Percentiles rank a stretch among this genome's conserved stretches.
These are phyloP conservation scores for Coemansia sp. DNA, from an alignment of 192 early-diverging fungal genomes.

Conservation along the genomic window DNA sequence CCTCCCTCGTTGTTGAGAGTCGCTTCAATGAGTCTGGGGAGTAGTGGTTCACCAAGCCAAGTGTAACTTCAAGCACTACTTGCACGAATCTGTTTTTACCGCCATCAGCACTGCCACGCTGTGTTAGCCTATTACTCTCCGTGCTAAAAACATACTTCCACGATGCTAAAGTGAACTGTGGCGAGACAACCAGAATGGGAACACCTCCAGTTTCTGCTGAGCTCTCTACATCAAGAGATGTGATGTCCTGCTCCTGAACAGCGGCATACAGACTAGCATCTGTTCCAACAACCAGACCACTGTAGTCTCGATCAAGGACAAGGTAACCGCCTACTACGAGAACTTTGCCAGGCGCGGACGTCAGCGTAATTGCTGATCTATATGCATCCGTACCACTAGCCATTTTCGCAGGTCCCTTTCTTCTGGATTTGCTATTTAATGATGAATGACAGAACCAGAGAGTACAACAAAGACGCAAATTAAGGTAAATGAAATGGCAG, in stretches of 20 bases:
- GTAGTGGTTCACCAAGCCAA: slow-evolving; percentile 27
- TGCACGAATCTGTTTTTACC: slow-evolving; percentile 41
- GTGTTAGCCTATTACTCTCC: slow-evolving; percentile 18
- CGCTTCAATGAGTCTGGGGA: slow-evolving; percentile 12
- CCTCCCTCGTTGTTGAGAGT: not conserved
- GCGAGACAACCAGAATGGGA: slow-evolving; percentile 65
- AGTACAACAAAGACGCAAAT: too few relatives aligned
- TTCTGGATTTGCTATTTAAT: not conserved
- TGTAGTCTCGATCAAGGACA: slow-evolving; percentile 77
- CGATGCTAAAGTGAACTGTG: slow-evolving; percentile 80
- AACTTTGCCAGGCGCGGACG: slow-evolving; percentile 95
- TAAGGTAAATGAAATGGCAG: not conserved
- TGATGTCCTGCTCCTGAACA: slow-evolving; percentile 44
- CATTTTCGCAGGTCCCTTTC: not conserved
- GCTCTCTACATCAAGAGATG: not conserved
- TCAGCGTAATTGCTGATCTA: slow-evolving; percentile 44
- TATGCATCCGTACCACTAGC: not conserved
- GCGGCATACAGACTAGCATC: slow-evolving; percentile 81
- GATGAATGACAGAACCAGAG: not conserved
- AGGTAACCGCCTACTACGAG: slow-evolving; percentile 92
- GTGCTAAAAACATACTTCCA: slow-evolving; percentile 68
- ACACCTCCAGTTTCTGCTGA: not conserved
- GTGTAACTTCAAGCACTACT: slow-evolving; percentile 39
- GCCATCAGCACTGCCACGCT: slow-evolving; percentile 33
- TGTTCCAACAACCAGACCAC: slow-evolving; percentile 83